Base-by-base conservation (phyloP, 305 asterid genomes). In the Fraxinus sp. region DNA sequence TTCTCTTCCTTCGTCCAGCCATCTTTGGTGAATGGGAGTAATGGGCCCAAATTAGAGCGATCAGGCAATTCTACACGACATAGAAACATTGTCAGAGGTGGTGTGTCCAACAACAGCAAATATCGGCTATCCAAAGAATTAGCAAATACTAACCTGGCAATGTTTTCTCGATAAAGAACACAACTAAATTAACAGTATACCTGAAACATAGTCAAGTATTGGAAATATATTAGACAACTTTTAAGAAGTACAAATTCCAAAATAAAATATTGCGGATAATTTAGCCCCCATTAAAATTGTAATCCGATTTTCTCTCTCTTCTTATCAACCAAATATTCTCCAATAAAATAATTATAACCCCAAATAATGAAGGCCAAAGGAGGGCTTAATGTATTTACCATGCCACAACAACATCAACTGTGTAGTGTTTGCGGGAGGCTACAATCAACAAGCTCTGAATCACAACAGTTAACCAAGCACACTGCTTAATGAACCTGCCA, bases 101-200 rank as follows among this genome's bases (percentile, higher is more conserved):
- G 70, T 7, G 30, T 22, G 73, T 24, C 73, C 35, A 64, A 64
- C 73, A 24, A 8, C 16, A 64, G 32, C 73, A 64, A 22, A 64
- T 64, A 24, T 24, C 1, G 16, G 73, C 35, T 3, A 64, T 39
- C 20, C 32, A 74, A 41, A 4, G 39, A 76, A 44, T 44, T 3
- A 22, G 1, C 14, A 39, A 7, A 44, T 13, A 44, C 66, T 39
- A 39, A 76, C 98, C 97, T 84, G 97, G 94, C 86, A 96, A 86
- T 79, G 86, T 92, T 82, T 93, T 93, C 86, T 96, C 99, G n/a
- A 96, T 71, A 85, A 94, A 96, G 95, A 92, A 94, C 83, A 96
- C 97, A 4, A 94, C 94, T 88, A 96, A 90, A 84, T 96, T 96
- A 49, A 94, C 98, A 2, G 99, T 96, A 84, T 94, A 94, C 99